phyloP scores from a whole-genome alignment of 345 rosid species.

The Euphorbia lathyris region DNA sequence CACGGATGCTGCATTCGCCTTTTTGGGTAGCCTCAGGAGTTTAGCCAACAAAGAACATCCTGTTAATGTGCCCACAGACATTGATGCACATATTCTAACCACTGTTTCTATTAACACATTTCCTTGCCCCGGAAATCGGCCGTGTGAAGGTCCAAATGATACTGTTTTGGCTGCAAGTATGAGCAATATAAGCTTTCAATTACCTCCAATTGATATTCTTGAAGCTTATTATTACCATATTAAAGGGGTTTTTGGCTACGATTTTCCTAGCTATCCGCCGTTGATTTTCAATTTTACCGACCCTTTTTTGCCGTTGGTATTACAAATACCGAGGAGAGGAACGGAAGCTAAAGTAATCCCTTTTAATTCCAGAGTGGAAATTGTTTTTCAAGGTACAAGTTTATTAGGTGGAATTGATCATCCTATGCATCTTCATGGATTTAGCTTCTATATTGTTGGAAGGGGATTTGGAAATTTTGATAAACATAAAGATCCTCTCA shows the following conservation, averaged over 20 bases:
- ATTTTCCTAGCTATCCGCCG: slow-evolving; percentile 13
- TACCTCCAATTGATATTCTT: slow-evolving; percentile 8
- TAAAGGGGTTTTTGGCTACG: neutral
- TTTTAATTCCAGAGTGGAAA: slow-evolving; percentile 49
- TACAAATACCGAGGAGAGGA: slow-evolving; percentile 9
- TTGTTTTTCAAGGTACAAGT: slow-evolving; percentile 62
- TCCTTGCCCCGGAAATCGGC: neutral
- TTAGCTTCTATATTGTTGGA: slow-evolving; percentile 62
- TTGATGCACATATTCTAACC: neutral
- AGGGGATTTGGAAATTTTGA: slow-evolving; percentile 64
- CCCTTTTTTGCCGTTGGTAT: neutral
- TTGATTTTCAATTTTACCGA: slow-evolving; percentile 12
- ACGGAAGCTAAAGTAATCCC: slow-evolving; percentile 35
- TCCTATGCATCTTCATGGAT: slow-evolving; percentile 79
- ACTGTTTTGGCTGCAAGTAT: slow-evolving; percentile 15
- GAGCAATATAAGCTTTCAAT: slow-evolving; percentile 19
- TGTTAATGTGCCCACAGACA: neutral
- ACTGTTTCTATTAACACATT: neutral
- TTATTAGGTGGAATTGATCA: slow-evolving; percentile 50
- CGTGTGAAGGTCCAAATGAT: slow-evolving; percentile 13
- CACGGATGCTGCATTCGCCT: slow-evolving; percentile 8
- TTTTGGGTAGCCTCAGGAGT: neutral
- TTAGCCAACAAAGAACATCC: slow-evolving; percentile 15
- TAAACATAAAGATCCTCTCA: slow-evolving; percentile 30
- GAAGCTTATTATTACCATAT: slow-evolving; percentile 19